Evolutionary conservation across 306 rosid species (phyloP).

Genomic region (Neltuma alba): DNA sequence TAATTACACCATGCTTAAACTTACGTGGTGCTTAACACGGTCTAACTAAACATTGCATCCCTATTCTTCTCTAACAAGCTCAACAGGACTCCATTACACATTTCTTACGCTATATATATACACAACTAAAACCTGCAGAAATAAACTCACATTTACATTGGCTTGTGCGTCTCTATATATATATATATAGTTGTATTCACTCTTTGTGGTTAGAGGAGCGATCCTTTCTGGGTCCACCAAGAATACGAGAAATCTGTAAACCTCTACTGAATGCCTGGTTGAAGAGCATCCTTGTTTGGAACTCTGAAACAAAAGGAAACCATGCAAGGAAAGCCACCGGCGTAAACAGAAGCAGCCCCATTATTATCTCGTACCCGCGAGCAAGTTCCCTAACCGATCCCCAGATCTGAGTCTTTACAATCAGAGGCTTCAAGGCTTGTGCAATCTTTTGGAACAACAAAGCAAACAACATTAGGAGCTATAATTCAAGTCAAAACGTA

Average conservation of each 20-base stretch:
- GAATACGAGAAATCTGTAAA: constrained; percentile 91
- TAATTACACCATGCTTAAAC: constrained; percentile 8
- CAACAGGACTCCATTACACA: not conserved
- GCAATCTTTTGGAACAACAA: constrained; percentile 64
- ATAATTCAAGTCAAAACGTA: not conserved
- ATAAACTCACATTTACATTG: constrained; percentile 22
- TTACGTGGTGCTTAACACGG: not conserved
- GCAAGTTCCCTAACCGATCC: constrained; percentile 76
- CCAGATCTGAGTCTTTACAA: constrained; percentile 61
- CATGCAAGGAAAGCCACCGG: constrained; percentile 98
- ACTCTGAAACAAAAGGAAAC: constrained; percentile 97
- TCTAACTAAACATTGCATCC: constrained; percentile 1
- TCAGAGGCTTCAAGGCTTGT: constrained; percentile 82
- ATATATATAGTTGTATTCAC: constrained; percentile 39
- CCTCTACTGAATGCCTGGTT: constrained; percentile 99
- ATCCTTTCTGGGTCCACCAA: constrained; percentile 79
- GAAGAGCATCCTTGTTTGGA: constrained; percentile 95
- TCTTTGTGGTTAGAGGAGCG: constrained; percentile 67
- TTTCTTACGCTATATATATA: not conserved
- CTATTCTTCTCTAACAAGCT: not conserved
- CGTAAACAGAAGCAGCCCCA: constrained; percentile 87
- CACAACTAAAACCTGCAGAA: not conserved
- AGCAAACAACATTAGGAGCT: constrained; percentile 17
- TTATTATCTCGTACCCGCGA: constrained; percentile 77
- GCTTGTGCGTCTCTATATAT: not conserved